Evolutionary conservation across 73 alveolate genomes (phyloP).

Genomic region (Effrenium voratum): DNA sequence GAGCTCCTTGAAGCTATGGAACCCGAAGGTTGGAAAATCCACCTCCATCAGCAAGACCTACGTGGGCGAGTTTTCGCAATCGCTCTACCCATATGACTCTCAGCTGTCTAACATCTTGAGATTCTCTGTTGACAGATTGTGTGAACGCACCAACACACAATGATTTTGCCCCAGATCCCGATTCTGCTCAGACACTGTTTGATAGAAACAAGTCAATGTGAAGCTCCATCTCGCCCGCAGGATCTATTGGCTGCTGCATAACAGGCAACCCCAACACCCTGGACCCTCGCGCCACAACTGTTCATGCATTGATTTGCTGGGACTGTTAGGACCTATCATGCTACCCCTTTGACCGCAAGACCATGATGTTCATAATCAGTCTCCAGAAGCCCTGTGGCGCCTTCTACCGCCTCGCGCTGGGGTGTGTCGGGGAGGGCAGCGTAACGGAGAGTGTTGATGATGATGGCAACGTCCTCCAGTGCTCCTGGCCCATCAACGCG

Average conservation of each 20-base stretch:
- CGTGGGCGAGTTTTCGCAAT: slow-evolving; percentile 73
- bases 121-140: no score
- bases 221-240: no score
- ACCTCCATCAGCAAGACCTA: slow-evolving; percentile 45
- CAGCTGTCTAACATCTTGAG: no score
- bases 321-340: slow-evolving; percentile 11
- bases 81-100: slow-evolving; percentile 48
- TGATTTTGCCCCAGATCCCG: not conserved
- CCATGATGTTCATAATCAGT: slow-evolving; percentile 31
- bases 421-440: slow-evolving; percentile 52
- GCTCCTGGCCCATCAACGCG: slow-evolving; percentile 43
- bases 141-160: no score
- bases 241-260: no score
- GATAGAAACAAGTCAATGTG: no score
- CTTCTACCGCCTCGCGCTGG: slow-evolving; percentile 57
- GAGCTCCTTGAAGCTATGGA: slow-evolving; percentile 20
- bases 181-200: no score
- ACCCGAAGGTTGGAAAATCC: slow-evolving; percentile 16
- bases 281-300: no score
- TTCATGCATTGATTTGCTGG: not conserved
- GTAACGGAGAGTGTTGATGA: not conserved
- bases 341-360: slow-evolving; percentile 79
- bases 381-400: slow-evolving; percentile 37
- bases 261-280: no score
- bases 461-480: slow-evolving; percentile 28